Base-by-base conservation (phyloP, 345 rosid genomes). In the Cardiospermum halicacabum region DNA sequence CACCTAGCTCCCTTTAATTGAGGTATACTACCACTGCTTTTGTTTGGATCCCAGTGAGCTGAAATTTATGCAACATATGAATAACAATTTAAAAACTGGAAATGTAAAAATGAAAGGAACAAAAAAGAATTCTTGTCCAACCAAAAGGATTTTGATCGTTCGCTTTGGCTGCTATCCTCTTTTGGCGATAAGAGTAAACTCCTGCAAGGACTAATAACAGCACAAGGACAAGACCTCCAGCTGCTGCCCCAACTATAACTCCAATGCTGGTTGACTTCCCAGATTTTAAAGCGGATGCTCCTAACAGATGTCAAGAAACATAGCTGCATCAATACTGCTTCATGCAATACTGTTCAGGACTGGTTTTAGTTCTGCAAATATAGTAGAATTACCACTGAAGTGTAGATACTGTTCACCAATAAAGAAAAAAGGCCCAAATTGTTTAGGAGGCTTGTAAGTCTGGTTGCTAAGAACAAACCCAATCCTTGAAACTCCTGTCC, bases 1-100 rank as follows among this genome's bases (percentile, higher is more conserved):
- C 81, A 69, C 78, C 84, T 89, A 50, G 92, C 88, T 65, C 94
- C 96, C 80, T 82, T 83, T 47, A 95, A 65, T 32, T 81, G 90
- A 4, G 99, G 99, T 55, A 85, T 73, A 43, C 68, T 73, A 11
- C 84, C 83, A 3, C 79, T 79, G 77, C 74, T 81, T 71, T 81
- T 83, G 62, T 66, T 84, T 0, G 78, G 51, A 51, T 84, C 78
- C 97, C 99, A 91, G 32, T 74, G 75, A 24, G 89, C 96, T 89
- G 80, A 68, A 78, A 18, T 73, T 77, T 45, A 19, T 37, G 63
- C 7, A 28, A 22, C 4, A 58, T 5, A 56, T 24, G 25, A 55
- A 16, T 32, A 62, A 27, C 26, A 55, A 43, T 13, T 34, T 74
- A 76, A 64, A 83, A 61, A 37, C 27, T 50, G 24, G 26, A 69